These are phyloP conservation scores for Dillenia suffruticosa DNA, from an alignment of 164 flowering plant species.

Conservation along the genomic window DNA sequence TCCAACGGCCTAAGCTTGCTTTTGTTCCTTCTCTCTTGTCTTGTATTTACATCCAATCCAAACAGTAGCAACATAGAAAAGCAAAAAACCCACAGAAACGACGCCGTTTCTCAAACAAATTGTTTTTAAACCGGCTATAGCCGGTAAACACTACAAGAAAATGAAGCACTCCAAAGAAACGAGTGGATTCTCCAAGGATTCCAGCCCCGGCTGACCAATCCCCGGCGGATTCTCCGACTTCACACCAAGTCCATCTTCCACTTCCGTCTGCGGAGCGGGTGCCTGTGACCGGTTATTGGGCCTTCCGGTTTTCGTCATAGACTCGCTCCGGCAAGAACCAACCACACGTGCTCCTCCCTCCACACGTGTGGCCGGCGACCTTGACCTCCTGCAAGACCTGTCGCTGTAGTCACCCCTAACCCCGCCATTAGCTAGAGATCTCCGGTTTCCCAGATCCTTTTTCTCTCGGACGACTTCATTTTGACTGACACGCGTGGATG, in stretches of 20 bases:
- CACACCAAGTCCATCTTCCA: background rate
- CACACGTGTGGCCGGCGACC: constrained; percentile 42
- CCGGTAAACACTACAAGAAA: constrained; percentile 27
- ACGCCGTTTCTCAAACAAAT: too few relatives aligned
- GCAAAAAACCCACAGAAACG: too few relatives aligned
- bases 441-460: constrained; percentile 12
- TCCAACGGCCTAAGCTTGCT: too few relatives aligned
- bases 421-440: background rate
- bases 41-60: too few relatives aligned
- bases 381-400: constrained; percentile 45
- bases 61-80: too few relatives aligned
- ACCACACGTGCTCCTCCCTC: constrained; percentile 15
- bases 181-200: constrained; percentile 52
- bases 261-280: constrained; percentile 1
- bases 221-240: constrained; percentile 2
- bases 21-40: too few relatives aligned
- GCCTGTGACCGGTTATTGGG: constrained; percentile 28
- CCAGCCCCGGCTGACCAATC: constrained; percentile 15
- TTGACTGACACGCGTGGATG: constrained; percentile 13
- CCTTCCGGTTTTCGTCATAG: constrained; percentile 20
- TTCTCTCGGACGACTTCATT: constrained; percentile 12
- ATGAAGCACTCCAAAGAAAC: constrained; percentile 71
- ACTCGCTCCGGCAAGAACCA: constrained; percentile 28
- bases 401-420: constrained; percentile 30
- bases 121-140: too few relatives aligned